Conservation (phyloP, 1,139 yeast genomes). For the Blastobotrys capitulatus region DNA sequence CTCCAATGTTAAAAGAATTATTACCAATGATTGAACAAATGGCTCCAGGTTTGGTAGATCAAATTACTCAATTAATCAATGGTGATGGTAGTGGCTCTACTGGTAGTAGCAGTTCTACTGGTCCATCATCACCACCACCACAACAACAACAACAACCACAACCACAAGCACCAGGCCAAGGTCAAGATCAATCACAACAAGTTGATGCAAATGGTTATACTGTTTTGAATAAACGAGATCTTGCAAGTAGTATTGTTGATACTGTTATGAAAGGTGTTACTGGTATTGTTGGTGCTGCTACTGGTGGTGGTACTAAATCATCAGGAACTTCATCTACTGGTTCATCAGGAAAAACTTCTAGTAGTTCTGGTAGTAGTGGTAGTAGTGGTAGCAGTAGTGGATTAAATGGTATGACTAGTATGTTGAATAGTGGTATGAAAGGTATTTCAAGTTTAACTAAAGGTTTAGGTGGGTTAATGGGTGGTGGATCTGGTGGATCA, state of each 20-base stretch:
- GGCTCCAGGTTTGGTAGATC: too few species aligned
- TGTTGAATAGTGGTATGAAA: background rate
- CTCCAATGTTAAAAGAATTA: too few species aligned
- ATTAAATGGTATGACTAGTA: background rate
- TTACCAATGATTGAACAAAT: too few species aligned
- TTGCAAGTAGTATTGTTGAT: too few species aligned
- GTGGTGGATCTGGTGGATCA: conserved; percentile 5
- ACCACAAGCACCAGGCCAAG: background rate
- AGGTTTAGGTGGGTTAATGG: background rate
- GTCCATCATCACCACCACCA: background rate
- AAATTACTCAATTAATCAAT: too few species aligned
- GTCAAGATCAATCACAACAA: background rate
- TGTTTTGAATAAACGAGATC: too few species aligned
- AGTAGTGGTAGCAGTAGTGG: background rate
- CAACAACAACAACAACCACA: too few species aligned
- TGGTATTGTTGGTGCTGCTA: background rate
- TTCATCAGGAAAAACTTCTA: background rate
- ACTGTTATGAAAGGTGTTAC: background rate
- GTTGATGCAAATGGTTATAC: background rate
- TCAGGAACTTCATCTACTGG: background rate
- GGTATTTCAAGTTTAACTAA: background rate
- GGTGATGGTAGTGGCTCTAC: too few species aligned
- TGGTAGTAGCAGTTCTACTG: too few species aligned
- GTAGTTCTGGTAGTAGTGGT: background rate
- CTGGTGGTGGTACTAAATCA: conserved; percentile 1